These are phyloP conservation scores for Phialophora tarda DNA, from an alignment of 2,329 filamentous ascomycete genomes.

Conservation along the genomic window DNA sequence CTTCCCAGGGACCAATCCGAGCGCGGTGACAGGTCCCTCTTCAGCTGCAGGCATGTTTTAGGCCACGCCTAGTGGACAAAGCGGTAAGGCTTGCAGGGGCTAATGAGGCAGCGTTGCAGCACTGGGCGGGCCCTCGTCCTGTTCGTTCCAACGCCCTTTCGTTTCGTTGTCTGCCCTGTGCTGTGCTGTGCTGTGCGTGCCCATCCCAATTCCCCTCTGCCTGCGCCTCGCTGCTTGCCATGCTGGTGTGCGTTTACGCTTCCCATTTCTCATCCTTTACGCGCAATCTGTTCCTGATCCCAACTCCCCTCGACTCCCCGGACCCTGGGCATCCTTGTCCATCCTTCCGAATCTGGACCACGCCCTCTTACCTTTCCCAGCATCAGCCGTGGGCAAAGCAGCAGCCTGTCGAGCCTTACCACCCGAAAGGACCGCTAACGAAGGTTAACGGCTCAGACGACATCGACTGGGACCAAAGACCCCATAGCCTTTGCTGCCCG, in stretches of 20 bases:
- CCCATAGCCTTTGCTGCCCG: conserved; percentile 7
- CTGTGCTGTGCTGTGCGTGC: conserved; percentile 17
- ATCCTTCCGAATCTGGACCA: conserved; percentile 2
- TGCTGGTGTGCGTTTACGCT: conserved; percentile 5
- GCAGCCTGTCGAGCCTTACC: conserved; percentile 20
- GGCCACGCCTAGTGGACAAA: conserved; percentile 19
- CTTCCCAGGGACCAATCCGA: conserved; percentile 19
- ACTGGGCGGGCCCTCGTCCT: neutral
- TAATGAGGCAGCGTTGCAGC: conserved; percentile 25
- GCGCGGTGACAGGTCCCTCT: neutral
- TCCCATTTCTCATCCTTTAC: conserved; percentile 14
- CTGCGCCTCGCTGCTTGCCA: neutral
- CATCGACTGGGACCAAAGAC: conserved; percentile 7
- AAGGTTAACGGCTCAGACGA: conserved; percentile 10
- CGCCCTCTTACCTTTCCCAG: neutral
- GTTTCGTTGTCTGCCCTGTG: conserved; percentile 8
- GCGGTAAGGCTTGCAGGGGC: conserved; percentile 19
- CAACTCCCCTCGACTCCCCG: neutral
- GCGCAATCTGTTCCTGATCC: neutral
- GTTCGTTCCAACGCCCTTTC: conserved; percentile 9
- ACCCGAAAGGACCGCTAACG: conserved; percentile 20
- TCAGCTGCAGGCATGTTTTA: conserved; percentile 19
- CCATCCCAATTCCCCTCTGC: conserved; percentile 5
- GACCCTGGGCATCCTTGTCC: conserved; percentile 3
- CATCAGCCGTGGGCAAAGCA: conserved; percentile 9